Percentiles rank a stretch among this genome's conserved stretches.
phyloP scores from a whole-genome alignment of 495 filamentous ascomycete genomes.

The Podospora australis region DNA sequence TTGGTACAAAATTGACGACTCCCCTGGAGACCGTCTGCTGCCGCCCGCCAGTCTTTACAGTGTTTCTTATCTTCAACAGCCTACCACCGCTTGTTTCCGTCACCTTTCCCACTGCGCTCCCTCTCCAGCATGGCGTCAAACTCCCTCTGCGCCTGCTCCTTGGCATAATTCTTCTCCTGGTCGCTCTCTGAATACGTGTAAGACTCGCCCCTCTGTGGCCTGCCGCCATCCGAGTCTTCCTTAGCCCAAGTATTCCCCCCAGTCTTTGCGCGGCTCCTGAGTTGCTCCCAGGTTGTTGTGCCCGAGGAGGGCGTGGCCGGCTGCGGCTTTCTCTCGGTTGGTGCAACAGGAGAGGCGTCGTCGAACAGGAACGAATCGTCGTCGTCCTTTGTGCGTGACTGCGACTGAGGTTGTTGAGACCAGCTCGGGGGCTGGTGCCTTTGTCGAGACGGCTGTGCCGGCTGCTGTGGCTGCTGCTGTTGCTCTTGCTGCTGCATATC shows the following conservation, averaged over 20 bases:
- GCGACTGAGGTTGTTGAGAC: neutral
- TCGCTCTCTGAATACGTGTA: conserved; percentile 31
- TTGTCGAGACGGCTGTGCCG: too few species aligned
- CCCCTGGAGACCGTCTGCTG: too few species aligned
- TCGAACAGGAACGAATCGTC: conserved; percentile 31
- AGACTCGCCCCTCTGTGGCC: conserved; percentile 17
- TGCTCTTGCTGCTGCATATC: conserved; percentile 5
- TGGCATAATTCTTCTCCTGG: conserved; percentile 31
- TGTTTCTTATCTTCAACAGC: too few species aligned
- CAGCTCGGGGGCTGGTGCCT: neutral
- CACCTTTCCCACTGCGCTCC: conserved; percentile 28
- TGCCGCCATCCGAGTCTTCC: conserved; percentile 4
- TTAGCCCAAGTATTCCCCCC: neutral
- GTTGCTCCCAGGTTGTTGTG: conserved; percentile 34
- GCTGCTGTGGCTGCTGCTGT: conserved; percentile 3
- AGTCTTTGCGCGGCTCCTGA: conserved; percentile 22
- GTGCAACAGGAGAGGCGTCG: conserved; percentile 36
- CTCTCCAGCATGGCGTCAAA: conserved; percentile 40
- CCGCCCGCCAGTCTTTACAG: too few species aligned
- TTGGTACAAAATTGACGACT: too few species aligned
- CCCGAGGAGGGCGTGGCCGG: neutral
- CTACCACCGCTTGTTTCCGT: neutral
- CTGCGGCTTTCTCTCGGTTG: conserved; percentile 12
- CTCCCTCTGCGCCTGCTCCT: conserved; percentile 39
- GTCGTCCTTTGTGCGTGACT: conserved; percentile 1